Base-by-base conservation (phyloP, 805 yeast species). In the Ogataea saltuana region DNA sequence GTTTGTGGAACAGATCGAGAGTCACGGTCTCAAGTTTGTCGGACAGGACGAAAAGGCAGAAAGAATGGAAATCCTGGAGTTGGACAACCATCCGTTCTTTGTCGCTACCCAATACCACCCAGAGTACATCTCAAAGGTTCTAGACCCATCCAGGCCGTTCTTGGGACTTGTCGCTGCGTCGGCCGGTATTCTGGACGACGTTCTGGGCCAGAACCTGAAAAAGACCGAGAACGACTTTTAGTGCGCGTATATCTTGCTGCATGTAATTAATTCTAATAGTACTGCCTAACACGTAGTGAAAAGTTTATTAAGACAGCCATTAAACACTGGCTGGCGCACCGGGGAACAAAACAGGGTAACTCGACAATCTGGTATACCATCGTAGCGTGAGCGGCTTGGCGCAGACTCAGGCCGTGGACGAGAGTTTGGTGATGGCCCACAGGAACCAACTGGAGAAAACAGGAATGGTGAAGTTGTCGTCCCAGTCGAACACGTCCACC, bases 101-200 rank as follows among this genome's bases (percentile, higher is more conserved):
- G 95, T 88, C 56, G 99, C 91, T 51, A 86, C 97, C 25, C 99
- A 93, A 74, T 93, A 90, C 71, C 99, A 93, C 65, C 99, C 99
- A 25, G 99, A 93, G 72, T 93, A 93, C 67, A 76, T 90, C 54
- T 89, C 98, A 38, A 89, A 95, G 69, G 99, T 95, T 20, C 77
- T 93, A 63, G 96, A 89, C 58, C 99, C 99, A 42, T 90, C 97
- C 20, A 80, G 86, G 65, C 99, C 99, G 42, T 88, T 93, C 72
- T 76, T 93, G 63, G 99, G 99, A 42, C 78, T 93, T 55, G 86
- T 93, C 46, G 97, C 98, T 41, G 98, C 99, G 15, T 72, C 96
- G 35, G 75, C 93, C 35, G 97, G 96, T 46, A 76, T 82, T 44
- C 74, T 93, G 60, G 86, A 85, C 48, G 73, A 78, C 34, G 76